Base-by-base conservation (phyloP, 768 basidiomycete species). In the Suillus placidus region DNA sequence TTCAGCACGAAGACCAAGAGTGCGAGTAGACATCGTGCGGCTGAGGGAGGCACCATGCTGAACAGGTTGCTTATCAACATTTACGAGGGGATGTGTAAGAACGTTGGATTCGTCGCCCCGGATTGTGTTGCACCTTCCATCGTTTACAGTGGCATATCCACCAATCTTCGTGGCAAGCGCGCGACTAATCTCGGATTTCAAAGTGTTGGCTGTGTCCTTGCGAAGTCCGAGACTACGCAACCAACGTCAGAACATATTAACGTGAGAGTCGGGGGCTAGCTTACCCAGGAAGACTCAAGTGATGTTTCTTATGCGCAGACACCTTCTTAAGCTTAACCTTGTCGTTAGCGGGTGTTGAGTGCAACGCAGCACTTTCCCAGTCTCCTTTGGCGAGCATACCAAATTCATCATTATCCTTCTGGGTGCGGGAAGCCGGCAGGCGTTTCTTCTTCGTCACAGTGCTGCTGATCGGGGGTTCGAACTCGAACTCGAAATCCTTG, bases 271-370 rank as follows among this genome's bases (percentile, higher is more conserved):
- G 51, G 32, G 34, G 55, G 9, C 14, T 70, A 68, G 69, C 82
- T 61, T 75, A 88, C 88, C 88, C 90, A 2, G 89, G 87, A 64
- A 91, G 78, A 78, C 89, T 89, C 75, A 85, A 85, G 69, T 88
- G 87, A 60, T 87, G 84, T 70, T 81, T 83, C 75, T 84, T 88
- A 76, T 88, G 88, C 52, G 74, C 75, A 37, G 86, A 84, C 37
- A 73, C 77, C 74, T 86, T 88, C 72, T 79, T 71, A 20, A 79
- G 60, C 62, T 73, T 63, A 73, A 75, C 57, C 63, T 68, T 73
- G 52, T 76, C 76, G 60, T 79, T 78, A 12, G 82, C 82, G n/a
- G 89, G 88, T 4, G 88, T 90, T 16, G 89, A 88, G 64, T 88
- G 85, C 45, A 85, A 71, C 64, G 87, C 80, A 4, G 86, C 85